Conservation (phyloP, 495 filamentous ascomycete species). For the Xylaria nigripes region DNA sequence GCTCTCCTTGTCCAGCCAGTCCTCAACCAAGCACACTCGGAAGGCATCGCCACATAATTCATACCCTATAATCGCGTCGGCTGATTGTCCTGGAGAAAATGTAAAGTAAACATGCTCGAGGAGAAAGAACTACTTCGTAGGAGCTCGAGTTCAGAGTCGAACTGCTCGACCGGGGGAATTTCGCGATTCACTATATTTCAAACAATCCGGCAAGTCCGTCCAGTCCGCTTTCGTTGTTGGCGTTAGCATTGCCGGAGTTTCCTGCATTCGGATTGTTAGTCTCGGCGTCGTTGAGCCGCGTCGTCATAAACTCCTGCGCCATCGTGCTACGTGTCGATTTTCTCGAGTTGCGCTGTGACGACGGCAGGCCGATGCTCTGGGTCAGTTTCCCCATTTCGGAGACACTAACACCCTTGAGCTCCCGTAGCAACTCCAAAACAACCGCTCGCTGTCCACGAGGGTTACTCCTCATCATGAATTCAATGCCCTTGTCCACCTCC, state of each 20-base stretch:
- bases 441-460: conserved; percentile 70
- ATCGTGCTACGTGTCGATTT: conserved; percentile 43
- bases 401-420: conserved; percentile 80
- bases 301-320: conserved; percentile 50
- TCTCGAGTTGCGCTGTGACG: conserved; percentile 5
- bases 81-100: not conserved
- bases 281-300: conserved; percentile 2
- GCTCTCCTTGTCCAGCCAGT: not conserved
- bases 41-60: not conserved
- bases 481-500: conserved; percentile 55
- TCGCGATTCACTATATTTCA: conserved; percentile 16
- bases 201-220: conserved; percentile 27
- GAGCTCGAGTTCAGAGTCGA: not conserved
- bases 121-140: not conserved
- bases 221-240: conserved; percentile 17
- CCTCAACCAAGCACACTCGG: not conserved
- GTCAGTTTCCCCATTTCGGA: conserved; percentile 82
- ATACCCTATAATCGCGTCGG: not conserved
- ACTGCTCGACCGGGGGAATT: not conserved
- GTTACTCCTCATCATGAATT: conserved; percentile 44
- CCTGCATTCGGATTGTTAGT: not conserved
- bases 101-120: not conserved
- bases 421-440: conserved; percentile 78
- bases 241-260: conserved; percentile 1
- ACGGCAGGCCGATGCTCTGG: conserved; percentile 29